Evolutionary conservation across 2,329 filamentous ascomycete genomes (phyloP).

Genomic region (Rutstroemia sp.): DNA sequence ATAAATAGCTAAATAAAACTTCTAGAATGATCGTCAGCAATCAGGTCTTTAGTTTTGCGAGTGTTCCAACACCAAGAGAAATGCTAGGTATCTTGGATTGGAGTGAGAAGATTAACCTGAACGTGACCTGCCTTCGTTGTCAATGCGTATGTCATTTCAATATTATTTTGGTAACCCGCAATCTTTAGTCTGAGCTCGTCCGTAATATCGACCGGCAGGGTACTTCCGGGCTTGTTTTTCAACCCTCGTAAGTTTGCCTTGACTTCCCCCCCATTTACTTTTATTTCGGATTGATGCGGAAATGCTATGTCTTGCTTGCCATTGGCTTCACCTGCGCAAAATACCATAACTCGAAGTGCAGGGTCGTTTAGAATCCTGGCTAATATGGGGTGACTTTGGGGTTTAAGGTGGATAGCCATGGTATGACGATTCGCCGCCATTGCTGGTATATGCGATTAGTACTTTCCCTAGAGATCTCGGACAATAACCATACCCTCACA

Average conservation of each 20-base stretch:
- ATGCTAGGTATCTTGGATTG: constrained; percentile 12
- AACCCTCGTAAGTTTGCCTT: constrained; percentile 90
- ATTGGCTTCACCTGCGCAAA: constrained; percentile 62
- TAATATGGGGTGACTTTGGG: constrained; percentile 39
- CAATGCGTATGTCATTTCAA: constrained; percentile 86
- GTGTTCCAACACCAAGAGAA: constrained; percentile 3
- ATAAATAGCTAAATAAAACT: constrained; percentile 64
- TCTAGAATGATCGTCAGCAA: constrained; percentile 39
- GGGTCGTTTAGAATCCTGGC: constrained; percentile 20
- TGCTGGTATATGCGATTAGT: constrained; percentile 20
- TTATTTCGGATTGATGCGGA: constrained; percentile 86
- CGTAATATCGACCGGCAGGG: constrained; percentile 88
- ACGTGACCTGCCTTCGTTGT: constrained; percentile 66
- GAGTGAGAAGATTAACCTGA: constrained; percentile 11
- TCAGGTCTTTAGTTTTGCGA: background rate
- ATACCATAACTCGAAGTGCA: constrained; percentile 65
- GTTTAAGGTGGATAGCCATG: constrained; percentile 49
- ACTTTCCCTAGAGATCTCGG: background rate
- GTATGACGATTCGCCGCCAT: constrained; percentile 35
- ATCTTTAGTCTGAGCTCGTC: constrained; percentile 62
- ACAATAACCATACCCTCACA: constrained; percentile 59
- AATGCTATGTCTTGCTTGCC: constrained; percentile 75
- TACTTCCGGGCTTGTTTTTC: constrained; percentile 94
- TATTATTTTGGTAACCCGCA: constrained; percentile 61
- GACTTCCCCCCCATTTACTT: constrained; percentile 79